phyloP scores from a whole-genome alignment of 805 yeast species.

The Saturnispora gosingensis region DNA sequence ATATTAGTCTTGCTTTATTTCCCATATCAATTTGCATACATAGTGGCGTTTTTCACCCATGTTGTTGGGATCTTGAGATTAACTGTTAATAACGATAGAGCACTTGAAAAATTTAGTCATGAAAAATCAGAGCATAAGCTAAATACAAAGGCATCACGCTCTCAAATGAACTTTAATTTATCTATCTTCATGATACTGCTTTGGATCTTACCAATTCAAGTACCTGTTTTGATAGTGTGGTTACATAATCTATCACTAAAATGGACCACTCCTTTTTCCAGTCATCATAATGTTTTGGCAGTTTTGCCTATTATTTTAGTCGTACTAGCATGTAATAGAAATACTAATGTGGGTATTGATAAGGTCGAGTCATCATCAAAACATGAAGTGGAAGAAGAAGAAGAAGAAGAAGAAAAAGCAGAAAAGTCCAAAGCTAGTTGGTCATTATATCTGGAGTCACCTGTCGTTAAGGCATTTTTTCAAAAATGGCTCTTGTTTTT shows the following conservation, averaged over 20 bases:
- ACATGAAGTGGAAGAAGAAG: slow-evolving; percentile 17
- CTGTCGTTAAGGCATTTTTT: slow-evolving; percentile 62
- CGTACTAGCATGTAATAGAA: slow-evolving; percentile 37
- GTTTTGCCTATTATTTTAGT: slow-evolving; percentile 62
- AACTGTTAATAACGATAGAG: slow-evolving; percentile 17
- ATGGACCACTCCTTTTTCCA: slow-evolving; percentile 79
- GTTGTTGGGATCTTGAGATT: slow-evolving; percentile 34
- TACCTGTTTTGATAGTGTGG: slow-evolving; percentile 74
- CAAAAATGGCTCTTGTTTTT: slow-evolving; percentile 45
- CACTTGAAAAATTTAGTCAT: neutral
- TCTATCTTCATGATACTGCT: slow-evolving; percentile 58
- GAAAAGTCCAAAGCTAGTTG: slow-evolving; percentile 47
- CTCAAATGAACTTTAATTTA: slow-evolving; percentile 47
- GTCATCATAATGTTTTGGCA: slow-evolving; percentile 78
- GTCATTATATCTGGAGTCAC: slow-evolving; percentile 55
- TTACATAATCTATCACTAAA: slow-evolving; percentile 65
- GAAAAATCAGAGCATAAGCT: neutral
- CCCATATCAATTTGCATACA: slow-evolving; percentile 76
- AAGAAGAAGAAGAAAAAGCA: slow-evolving; percentile 33
- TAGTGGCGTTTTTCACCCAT: slow-evolving; percentile 53
- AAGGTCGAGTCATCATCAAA: neutral
- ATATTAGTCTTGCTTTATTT: slow-evolving; percentile 35
- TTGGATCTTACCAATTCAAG: slow-evolving; percentile 71
- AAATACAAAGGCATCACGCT: slow-evolving; percentile 16
- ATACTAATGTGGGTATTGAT: slow-evolving; percentile 20